Evolutionary conservation across 768 basidiomycete species (phyloP), one percentile per base, ranked within the genome.

Genomic region (Russula griseocarnosa): DNA sequence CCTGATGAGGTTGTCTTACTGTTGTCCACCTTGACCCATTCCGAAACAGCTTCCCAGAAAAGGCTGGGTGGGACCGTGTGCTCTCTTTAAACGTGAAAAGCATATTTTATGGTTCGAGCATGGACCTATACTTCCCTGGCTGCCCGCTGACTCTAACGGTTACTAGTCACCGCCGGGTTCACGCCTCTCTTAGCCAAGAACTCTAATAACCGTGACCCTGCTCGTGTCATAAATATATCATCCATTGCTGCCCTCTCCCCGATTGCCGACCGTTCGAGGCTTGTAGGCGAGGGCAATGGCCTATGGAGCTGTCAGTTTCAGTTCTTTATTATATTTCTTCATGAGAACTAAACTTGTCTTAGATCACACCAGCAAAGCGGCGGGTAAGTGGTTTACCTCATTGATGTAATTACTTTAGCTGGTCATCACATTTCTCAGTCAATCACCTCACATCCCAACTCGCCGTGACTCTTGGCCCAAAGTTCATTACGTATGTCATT

Each of bases 351-450:
- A 40, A 47, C 34, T 40, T 34, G 58, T 42, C 24, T 28, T 67
- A 93, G 90, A 93, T 72, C 83, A 85, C 69, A 78, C 90, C 8
- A 91, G 89, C 74, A 93, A 93, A 75, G 91, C 91, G n/a, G 90
- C 90, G 32, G 67, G 67, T 67, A 46, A 42, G 34, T 20, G 20
- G 22, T 40, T 30, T n/a, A 10, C 34, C 10, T 22, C 30, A 9
- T 50, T 42, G 11, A 32, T 38, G n/a, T 10, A 14, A 53, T 51
- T 20, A 22, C 44, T 36, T 42, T 22, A 11, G 16, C 40, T 56
- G 26, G 49, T 55, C 20, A 16, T 47, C 7, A 42, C 20, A 44
- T 34, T 50, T 32, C 34, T 22, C 14, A 68, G 84, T 88, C 20
- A 92, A 92, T 75, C 90, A 92, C 67, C 82, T 94, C 52, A 92